Base-by-base conservation (phyloP, 257 asterid species). In the Eucommia ulmoides region DNA sequence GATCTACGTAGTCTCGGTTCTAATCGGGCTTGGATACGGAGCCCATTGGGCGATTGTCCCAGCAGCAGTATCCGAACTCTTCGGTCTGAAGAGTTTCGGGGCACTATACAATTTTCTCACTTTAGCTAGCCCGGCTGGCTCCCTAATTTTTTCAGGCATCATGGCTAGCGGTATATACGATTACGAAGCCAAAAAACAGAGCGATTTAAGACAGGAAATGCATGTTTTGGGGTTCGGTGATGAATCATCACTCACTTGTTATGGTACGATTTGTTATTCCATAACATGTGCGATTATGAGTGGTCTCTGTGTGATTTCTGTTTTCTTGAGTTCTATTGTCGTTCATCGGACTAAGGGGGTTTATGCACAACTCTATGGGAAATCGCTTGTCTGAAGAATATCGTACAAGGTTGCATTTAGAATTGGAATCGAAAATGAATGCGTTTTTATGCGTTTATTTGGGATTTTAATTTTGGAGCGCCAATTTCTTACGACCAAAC, bases 91-190 rank as follows among this genome's bases (percentile, higher is more conserved):
- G 60, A 72, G 74, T 54, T 67, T 67, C 1, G 71, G 78, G 0
- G 76, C 86, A 3, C 38, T 88, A 35, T 88, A 88, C 70, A 84
- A 81, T 71, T 88, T 84, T 61, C 80, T 88, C 19, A 84, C 95
- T 1, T 52, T 84, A 49, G 95, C 95, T 16, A 81, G 79, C 64
- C 95, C 97, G 0, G 84, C 83, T 1, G 95, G 95, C 54, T 84
- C 97, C 2, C 57, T 88, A 48, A 50, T 88, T 41, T 79, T 88
- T 64, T 84, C 93, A 1, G 94, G 95, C 41, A 62, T 84, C 24
- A 74, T 88, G 24, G 95, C 94, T 7, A 84, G 95, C 51, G 78
- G 84, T 64, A 81, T 88, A 51, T 88, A 84, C 35, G 97, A 84
- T 59, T 65, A 69, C 7, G 88, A 88, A 52, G 95, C 95, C 17